Base-by-base conservation (phyloP, 2,329 filamentous ascomycete genomes). In the Fusarium xyrophilum region DNA sequence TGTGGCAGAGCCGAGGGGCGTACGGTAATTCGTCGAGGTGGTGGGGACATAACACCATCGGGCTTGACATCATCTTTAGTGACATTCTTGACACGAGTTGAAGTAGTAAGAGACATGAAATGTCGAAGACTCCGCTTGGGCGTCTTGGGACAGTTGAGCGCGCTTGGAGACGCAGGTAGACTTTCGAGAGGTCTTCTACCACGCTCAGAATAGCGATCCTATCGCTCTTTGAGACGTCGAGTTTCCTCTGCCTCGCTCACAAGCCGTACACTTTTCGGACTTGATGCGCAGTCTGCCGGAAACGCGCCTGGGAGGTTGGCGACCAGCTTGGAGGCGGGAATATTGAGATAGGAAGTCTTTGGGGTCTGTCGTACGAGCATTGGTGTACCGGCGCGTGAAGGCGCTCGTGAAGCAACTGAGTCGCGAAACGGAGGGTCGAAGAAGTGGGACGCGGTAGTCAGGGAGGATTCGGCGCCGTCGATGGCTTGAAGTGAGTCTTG, bases 381-480 rank as follows among this genome's bases (percentile, higher is more conserved):
- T 33, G 91, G 91, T 15, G 90, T 93, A 56, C 86, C 84, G 5
- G 90, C 89, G 75, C 90, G 85, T 14, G 90, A 91, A 64, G 83
- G 84, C 57, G 85, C 82, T 30, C 86, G 87, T 57, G 85, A 86
- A 60, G 86, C 84, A 68, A 81, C 74, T 7, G 81, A 78, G 61
- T 96, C 93, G 53, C 87, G 86, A 75, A 91, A 97, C 19, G 93
- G 86, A 9, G 85, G 87, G 57, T 97, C 94, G 58, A 97, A 84
- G 77, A 95, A 97, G 19, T 87, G 83, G 5, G 89, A 83, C 4
- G 93, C 93, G 1, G 90, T 85, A 70, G 90, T 88, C 39, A 98
- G 83, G 57, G 89, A 86, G 9, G 93, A 91, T 77, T 98, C 95
- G 3, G 93, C 94, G 2, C 89, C 82, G 78, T 98, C 95, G 39